Base-by-base conservation (phyloP, 805 yeast species). In the Yarrowia sp. region DNA sequence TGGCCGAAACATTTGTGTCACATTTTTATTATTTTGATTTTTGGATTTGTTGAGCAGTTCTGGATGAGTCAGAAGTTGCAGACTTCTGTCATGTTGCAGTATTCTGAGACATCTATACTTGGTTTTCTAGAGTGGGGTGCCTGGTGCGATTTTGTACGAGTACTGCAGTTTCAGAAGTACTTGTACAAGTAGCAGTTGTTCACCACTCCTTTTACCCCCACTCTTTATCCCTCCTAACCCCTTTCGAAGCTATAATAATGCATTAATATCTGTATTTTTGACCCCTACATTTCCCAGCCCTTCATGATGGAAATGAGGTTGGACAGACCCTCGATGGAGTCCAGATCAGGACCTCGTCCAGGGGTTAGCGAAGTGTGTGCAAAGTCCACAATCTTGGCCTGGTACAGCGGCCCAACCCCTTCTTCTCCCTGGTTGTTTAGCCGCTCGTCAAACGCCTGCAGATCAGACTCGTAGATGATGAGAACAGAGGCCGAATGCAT, bases 341-440 rank as follows among this genome's bases (percentile, higher is more conserved):
- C 88, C 51, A 84, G 89, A 74, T 92, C 98, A 19, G 82, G 82
- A 0, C 92, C 91, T 65, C 81, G 66, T 0, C 88, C 89, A 0
- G 86, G 85, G 0, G 82, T 80, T 66, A 82, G 76, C 67, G 78
- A 82, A 0, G 97, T 83, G 73, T 95, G 98, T 0, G 98, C 98
- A 78, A 95, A 92, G 75, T 95, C 99, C 7, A 95, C 91, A 56
- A 92, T 70, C 40, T 85, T 81, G 62, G 91, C 76, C 6, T 83
- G 76, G 67, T 92, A 87, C 56, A 90, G 72, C 0, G 81, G 78
- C 0, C 74, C n/a, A 26, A 33, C 59, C 32, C 64, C 70, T 10
- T 65, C 68, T 8, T 68, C 71, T 12, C 67, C 71, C 16, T 66
- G 71, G 26, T 67, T 69, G 32, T 65, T 26, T 68, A 67, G 77